Percentiles rank a stretch among this genome's conserved stretches.
Evolutionary conservation across 2,329 filamentous ascomycete genomes (phyloP).

Genomic region (Trichoderma atrobrunneum): DNA sequence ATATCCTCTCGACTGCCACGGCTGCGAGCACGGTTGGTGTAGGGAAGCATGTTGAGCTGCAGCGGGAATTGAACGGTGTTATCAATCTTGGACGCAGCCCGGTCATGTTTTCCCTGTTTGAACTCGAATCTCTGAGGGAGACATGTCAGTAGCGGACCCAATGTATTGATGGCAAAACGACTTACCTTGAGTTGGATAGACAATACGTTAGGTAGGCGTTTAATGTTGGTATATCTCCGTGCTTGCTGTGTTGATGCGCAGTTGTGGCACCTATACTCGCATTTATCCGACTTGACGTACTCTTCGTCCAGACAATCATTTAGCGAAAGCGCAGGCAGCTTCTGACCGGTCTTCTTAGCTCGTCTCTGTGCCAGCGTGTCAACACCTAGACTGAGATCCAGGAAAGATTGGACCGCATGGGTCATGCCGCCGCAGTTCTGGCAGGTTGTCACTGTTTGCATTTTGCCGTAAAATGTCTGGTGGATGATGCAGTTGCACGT

Average conservation of each 20-base stretch:
- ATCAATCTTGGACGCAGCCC: constrained; percentile 80
- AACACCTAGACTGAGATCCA: constrained; percentile 87
- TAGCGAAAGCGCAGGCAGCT: constrained; percentile 48
- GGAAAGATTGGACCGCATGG: constrained; percentile 80
- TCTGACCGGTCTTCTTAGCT: constrained; percentile 52
- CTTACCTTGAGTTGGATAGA: constrained; percentile 88
- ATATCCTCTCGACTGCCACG: constrained; percentile 52
- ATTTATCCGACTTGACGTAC: constrained; percentile 83
- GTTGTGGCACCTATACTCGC: constrained; percentile 81
- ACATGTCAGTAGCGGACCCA: not conserved
- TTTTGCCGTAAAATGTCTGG: constrained; percentile 89
- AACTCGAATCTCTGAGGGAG: constrained; percentile 67
- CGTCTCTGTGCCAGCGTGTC: constrained; percentile 69
- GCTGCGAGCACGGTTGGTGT: constrained; percentile 65
- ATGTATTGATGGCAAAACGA: not conserved
- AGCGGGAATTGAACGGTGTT: constrained; percentile 82
- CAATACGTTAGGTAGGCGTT: constrained; percentile 80
- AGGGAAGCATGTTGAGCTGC: constrained; percentile 85
- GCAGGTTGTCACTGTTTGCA: constrained; percentile 87
- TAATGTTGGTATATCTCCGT: constrained; percentile 79
- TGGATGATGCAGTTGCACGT: constrained; percentile 89
- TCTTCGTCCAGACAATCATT: constrained; percentile 78
- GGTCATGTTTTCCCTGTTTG: constrained; percentile 60
- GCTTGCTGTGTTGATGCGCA: constrained; percentile 77
- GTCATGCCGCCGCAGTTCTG: constrained; percentile 81